Conservation (phyloP, 345 rosid genomes). For the Clarkia xantiana region DNA sequence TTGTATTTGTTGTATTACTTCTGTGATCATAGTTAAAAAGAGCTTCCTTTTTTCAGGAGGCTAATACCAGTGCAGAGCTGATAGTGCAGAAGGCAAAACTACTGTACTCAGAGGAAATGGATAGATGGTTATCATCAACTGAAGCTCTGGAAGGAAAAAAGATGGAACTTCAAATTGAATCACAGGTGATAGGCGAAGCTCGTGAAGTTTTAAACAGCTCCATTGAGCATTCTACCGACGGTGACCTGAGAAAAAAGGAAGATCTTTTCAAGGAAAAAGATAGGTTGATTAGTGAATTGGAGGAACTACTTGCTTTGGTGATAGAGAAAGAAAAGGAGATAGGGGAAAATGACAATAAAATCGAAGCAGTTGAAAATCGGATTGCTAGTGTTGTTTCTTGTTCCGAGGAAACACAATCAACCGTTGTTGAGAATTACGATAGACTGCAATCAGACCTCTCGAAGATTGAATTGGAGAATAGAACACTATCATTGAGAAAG, state of each 20-base stretch:
- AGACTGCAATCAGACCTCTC: conserved; percentile 34
- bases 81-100: conserved; percentile 31
- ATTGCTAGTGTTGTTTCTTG: conserved; percentile 39
- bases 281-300: conserved; percentile 36
- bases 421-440: conserved; percentile 30
- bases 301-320: conserved; percentile 50
- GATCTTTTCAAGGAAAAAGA: conserved; percentile 34
- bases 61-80: conserved; percentile 33
- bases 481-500: conserved; percentile 36
- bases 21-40: neutral
- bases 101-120: conserved; percentile 31
- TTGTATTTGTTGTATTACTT: neutral
- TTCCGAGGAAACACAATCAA: conserved; percentile 40
- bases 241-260: conserved; percentile 46
- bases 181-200: conserved; percentile 43
- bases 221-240: conserved; percentile 35
- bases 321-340: conserved; percentile 60
- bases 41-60: conserved; percentile 30
- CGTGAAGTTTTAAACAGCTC: conserved; percentile 25
- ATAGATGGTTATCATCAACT: conserved; percentile 41
- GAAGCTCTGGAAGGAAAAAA: conserved; percentile 51
- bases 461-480: conserved; percentile 29
- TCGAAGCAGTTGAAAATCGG: conserved; percentile 40
- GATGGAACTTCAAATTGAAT: conserved; percentile 54
- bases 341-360: conserved; percentile 38